These are phyloP conservation scores for Beauveria sp. DNA, from an alignment of 2,329 filamentous ascomycete species.

Conservation along the genomic window DNA sequence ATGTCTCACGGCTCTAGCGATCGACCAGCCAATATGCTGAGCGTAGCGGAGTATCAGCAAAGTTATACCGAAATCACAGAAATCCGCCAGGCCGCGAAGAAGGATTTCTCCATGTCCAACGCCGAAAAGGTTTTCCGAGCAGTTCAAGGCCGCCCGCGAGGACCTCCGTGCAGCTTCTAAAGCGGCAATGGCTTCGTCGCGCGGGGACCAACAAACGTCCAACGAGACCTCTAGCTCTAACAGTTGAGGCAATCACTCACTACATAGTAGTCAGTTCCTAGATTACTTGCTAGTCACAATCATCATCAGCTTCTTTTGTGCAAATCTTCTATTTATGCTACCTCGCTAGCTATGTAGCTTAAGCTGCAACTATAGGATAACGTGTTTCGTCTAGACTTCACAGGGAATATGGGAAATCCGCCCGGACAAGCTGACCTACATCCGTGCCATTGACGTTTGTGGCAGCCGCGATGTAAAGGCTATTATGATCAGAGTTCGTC, in stretches of 20 bases:
- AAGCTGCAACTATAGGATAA: too few relatives aligned
- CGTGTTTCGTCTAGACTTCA: too few relatives aligned
- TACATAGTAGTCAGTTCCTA: background rate
- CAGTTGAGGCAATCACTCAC: background rate
- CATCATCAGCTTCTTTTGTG: too few relatives aligned
- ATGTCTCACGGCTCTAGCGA: background rate
- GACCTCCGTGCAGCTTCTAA: constrained; percentile 9
- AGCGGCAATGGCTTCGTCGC: constrained; percentile 6
- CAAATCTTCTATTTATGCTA: too few relatives aligned
- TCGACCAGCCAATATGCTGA: constrained; percentile 8
- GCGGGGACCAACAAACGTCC: background rate
- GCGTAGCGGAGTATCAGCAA: constrained; percentile 10
- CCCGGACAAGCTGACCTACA: too few relatives aligned
- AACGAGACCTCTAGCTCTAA: background rate
- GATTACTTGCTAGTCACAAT: background rate
- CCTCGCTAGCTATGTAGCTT: too few relatives aligned
- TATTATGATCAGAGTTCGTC: too few relatives aligned
- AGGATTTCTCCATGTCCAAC: constrained; percentile 10
- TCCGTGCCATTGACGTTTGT: too few relatives aligned
- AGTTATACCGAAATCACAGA: constrained; percentile 12
- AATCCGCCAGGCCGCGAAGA: constrained; percentile 10
- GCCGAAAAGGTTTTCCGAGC: background rate
- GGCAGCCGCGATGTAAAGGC: too few relatives aligned
- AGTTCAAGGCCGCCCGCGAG: background rate
- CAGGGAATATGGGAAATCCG: too few relatives aligned